Conservation (phyloP, 306 rosid genomes). For the Cotoneaster glaucophyllus region DNA sequence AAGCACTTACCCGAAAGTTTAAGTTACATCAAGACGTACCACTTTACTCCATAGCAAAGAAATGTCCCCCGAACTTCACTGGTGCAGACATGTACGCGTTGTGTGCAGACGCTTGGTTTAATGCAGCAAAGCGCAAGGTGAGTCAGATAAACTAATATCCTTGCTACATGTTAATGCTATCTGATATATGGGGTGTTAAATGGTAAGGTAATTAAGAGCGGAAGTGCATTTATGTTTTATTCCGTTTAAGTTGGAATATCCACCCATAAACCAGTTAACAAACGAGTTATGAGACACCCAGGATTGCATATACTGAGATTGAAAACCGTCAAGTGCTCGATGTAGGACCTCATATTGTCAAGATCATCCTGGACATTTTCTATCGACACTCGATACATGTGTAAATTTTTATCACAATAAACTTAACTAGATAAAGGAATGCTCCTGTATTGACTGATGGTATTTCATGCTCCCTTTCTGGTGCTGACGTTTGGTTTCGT, state of each 20-base stretch:
- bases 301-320: neutral
- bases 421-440: neutral
- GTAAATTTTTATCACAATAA: neutral
- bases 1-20: conserved; percentile 88
- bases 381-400: neutral
- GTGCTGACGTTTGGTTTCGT: conserved; percentile 16
- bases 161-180: neutral
- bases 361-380: neutral
- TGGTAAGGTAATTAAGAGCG: neutral
- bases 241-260: neutral
- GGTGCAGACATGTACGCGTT: conserved; percentile 98
- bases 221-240: neutral
- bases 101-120: conserved; percentile 97
- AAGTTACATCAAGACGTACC: conserved; percentile 68
- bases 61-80: conserved; percentile 83
- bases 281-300: neutral
- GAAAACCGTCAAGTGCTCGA: neutral
- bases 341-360: neutral
- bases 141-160: conserved; percentile 7
- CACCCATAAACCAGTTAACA: neutral
- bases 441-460: neutral
- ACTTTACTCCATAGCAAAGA: conserved; percentile 67
- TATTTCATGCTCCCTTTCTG: neutral
- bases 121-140: conserved; percentile 88
- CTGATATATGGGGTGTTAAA: neutral